Evolutionary conservation across 331 rosid genomes (phyloP).

Genomic region (Dryas integrifolia): DNA sequence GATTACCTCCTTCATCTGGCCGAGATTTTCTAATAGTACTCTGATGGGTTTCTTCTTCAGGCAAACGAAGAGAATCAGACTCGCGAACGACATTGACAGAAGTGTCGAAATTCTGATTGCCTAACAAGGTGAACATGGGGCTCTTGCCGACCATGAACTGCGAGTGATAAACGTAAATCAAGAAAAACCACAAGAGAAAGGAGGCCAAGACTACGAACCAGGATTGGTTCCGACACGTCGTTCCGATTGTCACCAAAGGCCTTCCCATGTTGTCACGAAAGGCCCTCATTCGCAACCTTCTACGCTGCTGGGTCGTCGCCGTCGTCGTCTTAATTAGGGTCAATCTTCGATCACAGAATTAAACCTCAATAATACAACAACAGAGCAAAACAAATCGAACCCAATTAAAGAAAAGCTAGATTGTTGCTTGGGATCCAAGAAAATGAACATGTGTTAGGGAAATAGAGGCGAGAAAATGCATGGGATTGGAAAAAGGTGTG

Average conservation of each 20-base stretch:
- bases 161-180: constrained; percentile 29
- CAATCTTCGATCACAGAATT: neutral
- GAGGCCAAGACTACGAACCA: constrained; percentile 31
- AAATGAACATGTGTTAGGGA: neutral
- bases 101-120: constrained; percentile 17
- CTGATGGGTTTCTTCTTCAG: neutral
- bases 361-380: neutral
- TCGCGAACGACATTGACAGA: neutral
- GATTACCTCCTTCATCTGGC: neutral
- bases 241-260: constrained; percentile 9
- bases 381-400: neutral
- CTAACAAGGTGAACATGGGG: neutral
- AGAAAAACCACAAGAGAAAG: constrained; percentile 31
- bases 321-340: neutral
- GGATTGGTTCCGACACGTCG: constrained; percentile 22
- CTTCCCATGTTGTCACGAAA: constrained; percentile 19
- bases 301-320: neutral
- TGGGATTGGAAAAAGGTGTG: neutral
- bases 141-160: constrained; percentile 9
- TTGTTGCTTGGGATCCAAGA: neutral
- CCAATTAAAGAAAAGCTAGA: neutral
- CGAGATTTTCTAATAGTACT: too few species aligned
- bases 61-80: neutral
- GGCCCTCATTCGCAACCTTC: constrained; percentile 14
- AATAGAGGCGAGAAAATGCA: neutral